A percentile compares a stretch with the other conserved stretches of the same genome.
These are phyloP conservation scores for Corymbia maculata DNA, from an alignment of 345 rosid species.

Conservation along the genomic window DNA sequence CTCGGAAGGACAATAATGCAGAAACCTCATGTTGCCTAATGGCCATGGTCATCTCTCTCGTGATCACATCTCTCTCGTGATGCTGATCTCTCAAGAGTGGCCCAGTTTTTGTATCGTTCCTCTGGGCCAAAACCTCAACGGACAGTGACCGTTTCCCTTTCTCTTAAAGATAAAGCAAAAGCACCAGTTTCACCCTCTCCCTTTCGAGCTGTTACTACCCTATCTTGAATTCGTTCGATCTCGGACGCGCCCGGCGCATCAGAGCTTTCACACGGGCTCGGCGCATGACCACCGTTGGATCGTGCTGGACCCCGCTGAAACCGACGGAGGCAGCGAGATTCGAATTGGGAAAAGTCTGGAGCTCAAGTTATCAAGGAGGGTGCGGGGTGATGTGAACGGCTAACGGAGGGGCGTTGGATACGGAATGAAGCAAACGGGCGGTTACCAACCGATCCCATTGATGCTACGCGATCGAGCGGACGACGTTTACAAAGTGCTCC, in stretches of 20 bases:
- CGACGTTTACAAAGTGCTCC: fast-evolving
- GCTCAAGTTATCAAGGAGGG: background rate
- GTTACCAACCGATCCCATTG: background rate
- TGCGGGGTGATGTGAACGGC: background rate
- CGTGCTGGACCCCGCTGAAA: background rate
- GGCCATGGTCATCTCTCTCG: background rate
- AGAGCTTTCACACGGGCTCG: background rate
- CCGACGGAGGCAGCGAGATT: background rate
- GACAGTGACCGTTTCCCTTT: background rate
- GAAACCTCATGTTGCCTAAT: background rate
- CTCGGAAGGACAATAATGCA: background rate
- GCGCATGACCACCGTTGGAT: background rate
- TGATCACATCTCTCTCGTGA: background rate
- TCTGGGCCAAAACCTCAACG: background rate
- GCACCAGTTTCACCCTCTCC: background rate
- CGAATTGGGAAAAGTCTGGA: background rate
- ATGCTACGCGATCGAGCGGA: background rate
- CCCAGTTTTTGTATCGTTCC: background rate
- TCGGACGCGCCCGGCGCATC: background rate
- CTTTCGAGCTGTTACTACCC: background rate
- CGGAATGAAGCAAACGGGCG: background rate
- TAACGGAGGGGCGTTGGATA: background rate
- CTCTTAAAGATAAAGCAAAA: background rate
- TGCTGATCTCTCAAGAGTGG: background rate
- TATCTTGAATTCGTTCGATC: background rate